phyloP scores from a whole-genome alignment of 2,329 filamentous ascomycete species.

The Knoxdaviesia proteae region DNA sequence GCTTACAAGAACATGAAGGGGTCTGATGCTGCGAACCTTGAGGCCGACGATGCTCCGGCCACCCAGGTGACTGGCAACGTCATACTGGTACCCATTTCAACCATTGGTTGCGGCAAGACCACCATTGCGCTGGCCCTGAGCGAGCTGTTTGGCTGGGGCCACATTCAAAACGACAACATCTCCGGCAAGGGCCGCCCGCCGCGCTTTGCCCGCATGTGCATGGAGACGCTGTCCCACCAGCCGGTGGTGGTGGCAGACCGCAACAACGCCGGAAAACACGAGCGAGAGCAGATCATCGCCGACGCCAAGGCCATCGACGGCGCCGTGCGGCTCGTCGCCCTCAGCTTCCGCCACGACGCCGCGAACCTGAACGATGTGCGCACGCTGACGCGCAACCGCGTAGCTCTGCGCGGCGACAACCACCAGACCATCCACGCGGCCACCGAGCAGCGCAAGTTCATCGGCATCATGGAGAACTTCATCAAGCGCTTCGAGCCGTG shows the following conservation, averaged over 20 bases:
- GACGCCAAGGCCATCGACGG: conserved; percentile 47
- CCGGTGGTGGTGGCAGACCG: conserved; percentile 75
- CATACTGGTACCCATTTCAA: conserved; percentile 76
- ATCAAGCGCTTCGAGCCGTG: conserved; percentile 66
- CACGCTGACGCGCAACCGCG: conserved; percentile 53
- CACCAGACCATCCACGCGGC: conserved; percentile 92
- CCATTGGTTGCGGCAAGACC: conserved; percentile 92
- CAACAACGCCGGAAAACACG: conserved; percentile 79
- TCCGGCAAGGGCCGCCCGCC: conserved; percentile 48
- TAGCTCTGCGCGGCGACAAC: conserved; percentile 76
- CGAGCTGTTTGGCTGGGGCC: conserved; percentile 76
- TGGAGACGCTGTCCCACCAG: conserved; percentile 39
- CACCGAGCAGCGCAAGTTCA: conserved; percentile 50
- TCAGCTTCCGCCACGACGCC: conserved; percentile 76
- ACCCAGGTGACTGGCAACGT: conserved; percentile 43
- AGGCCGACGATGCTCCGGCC: conserved; percentile 26
- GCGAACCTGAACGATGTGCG: conserved; percentile 54
- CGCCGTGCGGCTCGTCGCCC: conserved; percentile 53
- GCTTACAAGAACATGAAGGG: conserved; percentile 68
- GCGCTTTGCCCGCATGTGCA: conserved; percentile 53
- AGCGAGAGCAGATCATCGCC: conserved; percentile 69
- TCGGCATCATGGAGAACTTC: conserved; percentile 91
- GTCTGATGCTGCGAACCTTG: conserved; percentile 65
- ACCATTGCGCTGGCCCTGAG: conserved; percentile 67
- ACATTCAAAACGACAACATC: conserved; percentile 94